phyloP scores from a whole-genome alignment of 768 basidiomycete species.

The Suillus ampliporus region DNA sequence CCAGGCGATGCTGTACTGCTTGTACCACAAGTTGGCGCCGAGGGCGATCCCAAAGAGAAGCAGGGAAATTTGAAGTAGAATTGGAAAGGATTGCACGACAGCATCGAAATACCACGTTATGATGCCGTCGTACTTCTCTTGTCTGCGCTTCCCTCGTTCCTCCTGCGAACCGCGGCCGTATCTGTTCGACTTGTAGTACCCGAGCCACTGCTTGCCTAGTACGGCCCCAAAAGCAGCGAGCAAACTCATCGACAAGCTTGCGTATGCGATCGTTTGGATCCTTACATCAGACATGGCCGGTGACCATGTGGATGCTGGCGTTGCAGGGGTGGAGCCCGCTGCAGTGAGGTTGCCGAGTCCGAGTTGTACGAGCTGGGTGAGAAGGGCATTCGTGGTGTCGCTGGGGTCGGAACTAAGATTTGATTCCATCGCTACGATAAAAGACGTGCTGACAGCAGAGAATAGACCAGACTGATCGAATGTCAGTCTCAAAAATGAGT shows the following conservation, averaged over 20 bases:
- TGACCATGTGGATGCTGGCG: constrained; percentile 4
- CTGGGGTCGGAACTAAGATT: constrained; percentile 15
- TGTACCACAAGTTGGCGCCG: constrained; percentile 1
- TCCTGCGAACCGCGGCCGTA: constrained; percentile 11
- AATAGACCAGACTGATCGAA: constrained; percentile 16
- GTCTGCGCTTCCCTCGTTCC: constrained; percentile 16
- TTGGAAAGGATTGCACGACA: constrained; percentile 16
- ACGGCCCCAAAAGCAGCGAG: constrained; percentile 20
- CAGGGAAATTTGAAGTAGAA: constrained; percentile 18
- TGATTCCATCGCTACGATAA: constrained; percentile 16
- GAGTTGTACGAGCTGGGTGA: constrained; percentile 15
- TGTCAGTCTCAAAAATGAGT: neutral
- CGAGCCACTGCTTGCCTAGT: constrained; percentile 23
- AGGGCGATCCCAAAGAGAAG: constrained; percentile 20
- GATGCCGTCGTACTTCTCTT: constrained; percentile 17
- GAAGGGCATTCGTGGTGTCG: constrained; percentile 17
- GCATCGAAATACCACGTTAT: constrained; percentile 18
- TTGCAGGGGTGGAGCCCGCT: neutral
- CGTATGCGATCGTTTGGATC: constrained; percentile 16
- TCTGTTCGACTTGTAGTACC: neutral
- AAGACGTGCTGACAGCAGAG: constrained; percentile 18
- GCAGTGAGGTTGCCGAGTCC: constrained; percentile 10
- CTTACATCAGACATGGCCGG: fast-evolving
- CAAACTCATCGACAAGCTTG: constrained; percentile 17
- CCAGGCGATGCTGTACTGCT: neutral